Evolutionary conservation across 345 rosid genomes (phyloP).

Genomic region (Passiflora organensis): DNA sequence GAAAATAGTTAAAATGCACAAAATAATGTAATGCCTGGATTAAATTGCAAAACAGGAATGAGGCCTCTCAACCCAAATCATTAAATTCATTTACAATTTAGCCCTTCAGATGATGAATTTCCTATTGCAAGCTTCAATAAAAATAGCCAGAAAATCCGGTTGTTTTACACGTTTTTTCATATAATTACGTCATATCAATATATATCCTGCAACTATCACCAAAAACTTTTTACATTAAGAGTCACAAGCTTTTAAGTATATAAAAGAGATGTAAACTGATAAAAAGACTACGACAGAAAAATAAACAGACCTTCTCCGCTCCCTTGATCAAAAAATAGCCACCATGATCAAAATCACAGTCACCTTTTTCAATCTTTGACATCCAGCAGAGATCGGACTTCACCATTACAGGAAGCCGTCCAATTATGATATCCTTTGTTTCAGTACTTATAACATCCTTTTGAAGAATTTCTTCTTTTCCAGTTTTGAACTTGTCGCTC

Average conservation of each 20-base stretch:
- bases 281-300: constrained; percentile 1
- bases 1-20: no score
- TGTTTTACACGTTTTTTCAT: no score
- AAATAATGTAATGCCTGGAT: no score
- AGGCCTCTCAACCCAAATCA: no score
- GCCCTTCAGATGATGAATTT: no score
- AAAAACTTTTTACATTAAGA: not conserved
- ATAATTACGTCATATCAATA: not conserved
- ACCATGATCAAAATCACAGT: constrained; percentile 88
- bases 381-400: constrained; percentile 75
- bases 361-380: constrained; percentile 44
- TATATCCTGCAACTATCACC: not conserved
- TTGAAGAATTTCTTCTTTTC: constrained; percentile 45
- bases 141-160: no score
- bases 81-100: no score
- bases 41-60: no score
- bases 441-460: constrained; percentile 34
- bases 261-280: not conserved
- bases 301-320: constrained; percentile 70
- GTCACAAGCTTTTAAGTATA: not conserved
- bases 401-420: constrained; percentile 90
- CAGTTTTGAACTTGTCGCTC: constrained; percentile 84
- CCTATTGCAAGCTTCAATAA: no score
- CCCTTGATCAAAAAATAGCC: constrained; percentile 89
- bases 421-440: constrained; percentile 47